Base-by-base conservation (phyloP, 768 basidiomycete genomes). In the Psilocybe cyanescens region DNA sequence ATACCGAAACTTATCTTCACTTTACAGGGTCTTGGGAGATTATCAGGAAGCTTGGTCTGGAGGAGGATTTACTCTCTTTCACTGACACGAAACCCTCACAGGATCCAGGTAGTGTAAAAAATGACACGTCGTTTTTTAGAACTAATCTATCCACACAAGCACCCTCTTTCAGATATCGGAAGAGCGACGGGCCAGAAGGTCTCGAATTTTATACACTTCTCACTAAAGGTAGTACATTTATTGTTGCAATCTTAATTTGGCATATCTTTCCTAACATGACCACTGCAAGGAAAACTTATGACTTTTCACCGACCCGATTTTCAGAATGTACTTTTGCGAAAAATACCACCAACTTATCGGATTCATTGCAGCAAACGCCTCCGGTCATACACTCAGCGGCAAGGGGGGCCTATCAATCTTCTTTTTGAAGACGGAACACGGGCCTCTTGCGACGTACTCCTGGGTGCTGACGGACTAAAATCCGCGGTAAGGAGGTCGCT, bases 381-480 rank as follows among this genome's bases (percentile, higher is more conserved):
- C 24, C 76, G 78, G 56, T 82, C 83, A 1, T 91, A 87, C 68
- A 71, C 65, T 4, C 85, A 87, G 63, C 74, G 72, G 31, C 68
- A 68, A 44, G 70, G 75, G 8, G 77, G 77, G 2, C 72, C 74
- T 17, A 79, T 88, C 63, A 77, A 72, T 30, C 74, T 92, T 59
- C 67, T 76, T 19, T 92, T 91, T 68, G 75, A 83, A 63, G 90
- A 91, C 66, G 88, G 86, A 45, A 77, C 86, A 12, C 79, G 74
- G 9, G 77, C 85, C 4, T 75, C 77, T 24, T 90, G 87, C 68
- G 89, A 91, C 69, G 69, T 90, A 9, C 81, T 92, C 73, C 72
- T 90, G 55, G 89, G 88, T 39, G 88, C 87, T n/a, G 89, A 90
- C 64, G 88, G 88, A 3, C 61, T 90, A 60, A 85, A 84, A 72